Conservation (phyloP, 2,329 filamentous ascomycete species). For the Hawksworthiomyces lignivorus region DNA sequence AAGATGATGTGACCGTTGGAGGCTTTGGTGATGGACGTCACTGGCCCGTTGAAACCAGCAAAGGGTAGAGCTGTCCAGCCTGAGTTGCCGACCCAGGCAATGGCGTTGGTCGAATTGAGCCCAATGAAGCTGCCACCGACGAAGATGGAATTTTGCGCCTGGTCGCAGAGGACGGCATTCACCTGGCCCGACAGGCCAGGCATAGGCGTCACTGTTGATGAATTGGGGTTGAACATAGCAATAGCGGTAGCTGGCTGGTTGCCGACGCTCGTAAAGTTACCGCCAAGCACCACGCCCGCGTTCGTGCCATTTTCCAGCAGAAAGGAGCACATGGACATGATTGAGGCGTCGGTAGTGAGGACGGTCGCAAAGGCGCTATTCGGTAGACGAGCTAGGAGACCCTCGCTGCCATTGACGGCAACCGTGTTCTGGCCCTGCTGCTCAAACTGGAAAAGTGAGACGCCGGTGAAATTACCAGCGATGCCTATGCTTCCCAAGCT, state of each 20-base stretch:
- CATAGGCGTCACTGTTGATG: conserved; percentile 62
- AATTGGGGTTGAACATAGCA: conserved; percentile 71
- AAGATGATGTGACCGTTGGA: conserved; percentile 83
- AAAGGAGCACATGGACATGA: conserved; percentile 82
- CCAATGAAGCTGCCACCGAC: conserved; percentile 81
- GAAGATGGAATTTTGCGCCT: conserved; percentile 70
- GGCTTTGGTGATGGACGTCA: conserved; percentile 74
- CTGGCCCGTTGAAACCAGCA: conserved; percentile 87
- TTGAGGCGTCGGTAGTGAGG: conserved; percentile 71
- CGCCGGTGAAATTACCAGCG: conserved; percentile 81
- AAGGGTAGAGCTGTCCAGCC: conserved; percentile 81
- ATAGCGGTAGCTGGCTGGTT: conserved; percentile 68
- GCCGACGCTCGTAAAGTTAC: conserved; percentile 90
- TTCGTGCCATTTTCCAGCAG: conserved; percentile 56
- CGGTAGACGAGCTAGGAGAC: conserved; percentile 72
- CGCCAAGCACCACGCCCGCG: conserved; percentile 74
- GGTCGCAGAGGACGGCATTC: conserved; percentile 74
- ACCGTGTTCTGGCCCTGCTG: conserved; percentile 65
- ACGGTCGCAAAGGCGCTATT: conserved; percentile 75
- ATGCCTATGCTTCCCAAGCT: conserved; percentile 76
- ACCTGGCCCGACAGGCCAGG: conserved; percentile 78
- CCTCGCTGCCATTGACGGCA: conserved; percentile 69
- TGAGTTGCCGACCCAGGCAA: conserved; percentile 63
- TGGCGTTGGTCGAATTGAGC: conserved; percentile 78
- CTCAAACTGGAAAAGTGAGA: conserved; percentile 81